These are phyloP conservation scores for Aquilaria yunnanensis DNA, from an alignment of 345 rosid species.

Conservation along the genomic window DNA sequence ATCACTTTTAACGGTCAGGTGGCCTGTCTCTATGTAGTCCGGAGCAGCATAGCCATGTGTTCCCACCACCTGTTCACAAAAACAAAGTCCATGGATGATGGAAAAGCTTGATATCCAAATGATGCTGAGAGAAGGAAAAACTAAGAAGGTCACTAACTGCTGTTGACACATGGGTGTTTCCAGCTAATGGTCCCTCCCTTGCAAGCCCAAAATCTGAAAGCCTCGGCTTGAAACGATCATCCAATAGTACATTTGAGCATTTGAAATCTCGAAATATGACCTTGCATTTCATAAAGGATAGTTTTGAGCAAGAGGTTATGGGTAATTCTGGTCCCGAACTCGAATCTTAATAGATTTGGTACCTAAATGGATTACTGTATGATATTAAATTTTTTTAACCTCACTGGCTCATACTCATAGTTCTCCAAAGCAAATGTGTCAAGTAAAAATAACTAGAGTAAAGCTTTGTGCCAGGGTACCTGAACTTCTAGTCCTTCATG, in stretches of 20 bases:
- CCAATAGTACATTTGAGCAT: constrained; percentile 67
- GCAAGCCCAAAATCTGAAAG: constrained; percentile 95
- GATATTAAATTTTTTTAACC: neutral
- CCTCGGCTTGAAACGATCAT: constrained; percentile 60
- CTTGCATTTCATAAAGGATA: constrained; percentile 18
- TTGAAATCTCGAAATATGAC: constrained; percentile 84
- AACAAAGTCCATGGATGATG: neutral
- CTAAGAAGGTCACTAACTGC: constrained; percentile 46
- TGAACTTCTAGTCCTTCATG: constrained; percentile 75
- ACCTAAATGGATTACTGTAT: too few species aligned
- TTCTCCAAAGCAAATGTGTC: constrained; percentile 9
- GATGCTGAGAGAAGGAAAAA: neutral
- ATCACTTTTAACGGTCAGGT: constrained; percentile 66
- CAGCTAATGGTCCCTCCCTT: constrained; percentile 80
- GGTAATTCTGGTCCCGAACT: too few species aligned
- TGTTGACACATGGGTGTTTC: constrained; percentile 79
- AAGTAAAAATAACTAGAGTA: constrained; percentile 6
- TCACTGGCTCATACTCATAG: neutral
- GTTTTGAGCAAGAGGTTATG: too few species aligned
- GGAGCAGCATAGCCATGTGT: constrained; percentile 95
- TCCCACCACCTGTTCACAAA: constrained; percentile 57
- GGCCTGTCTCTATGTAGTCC: constrained; percentile 80
- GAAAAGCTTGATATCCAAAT: neutral
- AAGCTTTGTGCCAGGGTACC: constrained; percentile 29
- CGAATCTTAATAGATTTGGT: too few species aligned